Conservation (phyloP, 2,329 filamentous ascomycete species). For the Apiospora kogelbergensis region DNA sequence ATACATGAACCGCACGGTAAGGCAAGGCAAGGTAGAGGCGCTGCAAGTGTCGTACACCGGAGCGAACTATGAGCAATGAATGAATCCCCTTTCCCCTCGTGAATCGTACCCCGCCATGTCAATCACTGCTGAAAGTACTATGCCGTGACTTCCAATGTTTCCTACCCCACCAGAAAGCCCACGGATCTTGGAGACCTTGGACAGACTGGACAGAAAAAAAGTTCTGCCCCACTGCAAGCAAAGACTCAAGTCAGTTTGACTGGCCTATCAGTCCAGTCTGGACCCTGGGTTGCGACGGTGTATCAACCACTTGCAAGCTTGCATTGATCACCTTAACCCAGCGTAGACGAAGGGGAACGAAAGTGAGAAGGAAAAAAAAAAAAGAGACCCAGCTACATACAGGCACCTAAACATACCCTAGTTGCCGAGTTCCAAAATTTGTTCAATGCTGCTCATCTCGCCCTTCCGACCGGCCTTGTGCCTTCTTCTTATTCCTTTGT, state of each 20-base stretch:
- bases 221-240: constrained; percentile 3
- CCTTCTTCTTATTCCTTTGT: not conserved
- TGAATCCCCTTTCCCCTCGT: too few species aligned
- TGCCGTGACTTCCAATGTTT: not conserved
- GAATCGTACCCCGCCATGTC: not conserved
- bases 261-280: not conserved
- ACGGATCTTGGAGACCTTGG: not conserved
- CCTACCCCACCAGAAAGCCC: constrained; percentile 3
- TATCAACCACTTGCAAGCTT: constrained; percentile 5
- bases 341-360: not conserved
- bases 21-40: too few species aligned
- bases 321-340: not conserved
- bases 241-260: not conserved
- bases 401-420: not conserved
- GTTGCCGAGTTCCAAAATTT: constrained; percentile 1
- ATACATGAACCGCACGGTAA: not conserved
- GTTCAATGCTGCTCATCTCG: not conserved
- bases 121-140: not conserved
- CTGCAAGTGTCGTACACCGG: too few species aligned
- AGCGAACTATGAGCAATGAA: not conserved
- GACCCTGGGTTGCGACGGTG: constrained; percentile 1
- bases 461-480: not conserved
- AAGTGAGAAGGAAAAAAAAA: not conserved
- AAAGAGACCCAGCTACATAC: not conserved
- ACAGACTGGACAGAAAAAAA: constrained; percentile 10